Evolutionary conservation across 306 rosid species (phyloP), one percentile per base, ranked within the genome.

Genomic region (Heteromeles arbutifolia): DNA sequence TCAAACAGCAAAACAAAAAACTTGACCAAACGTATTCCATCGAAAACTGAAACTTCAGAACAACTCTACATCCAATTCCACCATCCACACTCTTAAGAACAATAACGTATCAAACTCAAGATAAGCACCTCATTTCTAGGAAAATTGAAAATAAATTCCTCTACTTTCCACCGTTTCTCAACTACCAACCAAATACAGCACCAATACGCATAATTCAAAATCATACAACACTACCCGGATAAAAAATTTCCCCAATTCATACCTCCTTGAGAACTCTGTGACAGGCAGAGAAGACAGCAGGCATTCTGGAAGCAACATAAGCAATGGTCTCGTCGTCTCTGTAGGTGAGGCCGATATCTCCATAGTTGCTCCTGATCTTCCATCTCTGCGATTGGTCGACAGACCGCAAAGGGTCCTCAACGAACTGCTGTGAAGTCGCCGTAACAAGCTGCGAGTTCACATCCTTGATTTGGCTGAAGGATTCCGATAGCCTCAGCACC

Each of bases 231-330:
- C 48, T 21, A 68, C 2, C 45, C 53, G 12, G 8, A 31, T 43
- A 28, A 31, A 58, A 74, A 63, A 62, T 22, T 44, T 22, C 58
- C 26, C 24, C 32, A 21, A 21, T 34, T 69, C 28, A 21, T 76
- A 92, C 98, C 98, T 95, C 97, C 74, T 85, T 90, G 69, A 95
- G 93, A 44, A 92, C 96, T 90, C 97, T 81, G 79, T 85, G 76
- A 79, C 99, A 95, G 25, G 98, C 92, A 81, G 96, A 95, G 88
- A 86, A 95, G 39, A 95, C 97, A 28, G 99, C 97, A 69, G 98
- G 99, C 98, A 95, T 95, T 25, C 98, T 84, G 26, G 98, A 88
- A 65, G 96, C 97, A 12, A 90, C 96, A 77, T 96, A 96, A 70
- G 99, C 93, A 70, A 77, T 62, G 28, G 99, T 89, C 89, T 96